These are phyloP conservation scores for Porodaedalea pini DNA, from an alignment of 1,284 basidiomycete genomes.

Conservation along the genomic window DNA sequence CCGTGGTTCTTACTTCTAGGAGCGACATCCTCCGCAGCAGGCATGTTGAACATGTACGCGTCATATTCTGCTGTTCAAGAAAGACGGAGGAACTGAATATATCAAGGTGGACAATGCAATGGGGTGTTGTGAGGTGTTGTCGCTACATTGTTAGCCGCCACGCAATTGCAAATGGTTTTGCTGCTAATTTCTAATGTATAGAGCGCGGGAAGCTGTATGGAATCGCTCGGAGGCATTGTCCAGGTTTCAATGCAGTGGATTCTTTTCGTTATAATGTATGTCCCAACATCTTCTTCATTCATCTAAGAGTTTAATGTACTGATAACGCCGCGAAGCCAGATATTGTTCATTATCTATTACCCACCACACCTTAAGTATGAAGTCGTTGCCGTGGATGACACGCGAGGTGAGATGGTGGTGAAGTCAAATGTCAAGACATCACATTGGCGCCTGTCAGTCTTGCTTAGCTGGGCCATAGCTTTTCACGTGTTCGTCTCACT, in stretches of 20 bases:
- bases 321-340: conserved; percentile 50
- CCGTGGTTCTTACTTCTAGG: conserved; percentile 94
- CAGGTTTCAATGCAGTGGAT: conserved; percentile 87
- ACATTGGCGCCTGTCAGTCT: conserved; percentile 75
- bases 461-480: conserved; percentile 68
- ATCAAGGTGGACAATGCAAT: conserved; percentile 79
- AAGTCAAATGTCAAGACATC: conserved; percentile 51
- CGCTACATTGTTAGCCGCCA: conserved; percentile 57
- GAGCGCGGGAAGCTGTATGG: conserved; percentile 73
- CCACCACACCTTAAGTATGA: conserved; percentile 77
- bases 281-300: conserved; percentile 22
- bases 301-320: conserved; percentile 3
- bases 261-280: conserved; percentile 82
- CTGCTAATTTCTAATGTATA: conserved; percentile 30
- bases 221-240: conserved; percentile 79
- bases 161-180: background rate
- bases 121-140: conserved; percentile 84
- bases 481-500: conserved; percentile 66
- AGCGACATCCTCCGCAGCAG: conserved; percentile 78
- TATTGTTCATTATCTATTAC: conserved; percentile 92
- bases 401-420: no score
- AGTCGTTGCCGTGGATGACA: conserved; percentile 43
- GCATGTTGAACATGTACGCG: conserved; percentile 74
- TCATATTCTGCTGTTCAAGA: conserved; percentile 8
- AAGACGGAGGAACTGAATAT: conserved; percentile 4